Evolutionary conservation across 2,329 filamentous ascomycete species (phyloP), one percentile per base, ranked within the genome.

Genomic region (Microsporum ferrugineum): DNA sequence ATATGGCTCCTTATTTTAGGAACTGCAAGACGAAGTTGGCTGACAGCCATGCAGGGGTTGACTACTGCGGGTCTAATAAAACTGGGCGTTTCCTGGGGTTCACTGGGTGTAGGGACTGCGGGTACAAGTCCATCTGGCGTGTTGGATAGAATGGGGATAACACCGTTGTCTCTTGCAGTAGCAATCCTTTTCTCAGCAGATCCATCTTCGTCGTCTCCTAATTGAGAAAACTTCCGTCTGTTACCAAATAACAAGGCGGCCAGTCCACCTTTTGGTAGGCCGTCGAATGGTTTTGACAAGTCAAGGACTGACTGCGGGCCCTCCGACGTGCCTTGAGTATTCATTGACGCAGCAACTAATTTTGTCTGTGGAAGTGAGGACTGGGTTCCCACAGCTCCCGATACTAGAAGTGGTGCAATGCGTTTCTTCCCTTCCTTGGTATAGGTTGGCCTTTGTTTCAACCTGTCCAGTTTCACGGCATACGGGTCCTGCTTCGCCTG

Each of bases 351-450:
- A 39, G 90, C 89, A 64, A 96, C 87, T 4, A 97, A 79, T 68
- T 95, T 89, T 27, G 91, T 88, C 69, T 95, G 89, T 0, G 92
- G 92, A 10, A 96, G 77, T 14, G 91, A 95, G 0, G 91, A 95
- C 69, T 91, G 86, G 8, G 89, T 89, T 0, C 87, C 88, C 1
- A 89, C 90, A 6, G 91, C 92, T 0, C 90, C 91, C 0, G 92
- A 95, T 5, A 99, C 89, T 10, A 99, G 80, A 65, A 99, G 79
- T 1, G 94, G 94, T 2, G 91, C 89, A 60, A 99, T 92, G 60
- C 94, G 84, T 77, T 99, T 99, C 76, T 94, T 97, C 34, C 94
- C 94, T 66, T 99, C 92, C 72, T 96, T 97, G 0, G 90, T 95
- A 63, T 96, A 87, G 0, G 92, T 96, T 2, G 97, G 91, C 59